Conservation (phyloP, 129 eudicot genomes). For the Escallonia herrerae region DNA sequence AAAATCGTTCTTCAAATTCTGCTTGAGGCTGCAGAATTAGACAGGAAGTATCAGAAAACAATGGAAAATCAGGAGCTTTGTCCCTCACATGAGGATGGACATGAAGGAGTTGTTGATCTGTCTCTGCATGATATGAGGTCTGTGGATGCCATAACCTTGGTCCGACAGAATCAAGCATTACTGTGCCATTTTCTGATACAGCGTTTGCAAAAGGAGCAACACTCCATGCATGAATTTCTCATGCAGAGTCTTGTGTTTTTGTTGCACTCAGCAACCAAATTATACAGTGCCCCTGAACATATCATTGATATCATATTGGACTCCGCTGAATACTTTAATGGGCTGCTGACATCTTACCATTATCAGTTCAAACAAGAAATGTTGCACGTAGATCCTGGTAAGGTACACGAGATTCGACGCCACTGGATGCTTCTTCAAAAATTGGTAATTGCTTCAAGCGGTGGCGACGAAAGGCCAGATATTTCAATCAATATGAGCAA, state of each 20-base stretch:
- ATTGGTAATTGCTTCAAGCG: slow-evolving; percentile 82
- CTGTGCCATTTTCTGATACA: slow-evolving; percentile 60
- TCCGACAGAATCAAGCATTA: slow-evolving; percentile 73
- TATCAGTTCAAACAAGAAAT: slow-evolving; percentile 52
- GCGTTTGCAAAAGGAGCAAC: slow-evolving; percentile 52
- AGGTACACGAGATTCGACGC: slow-evolving; percentile 60
- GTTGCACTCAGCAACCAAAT: slow-evolving; percentile 75
- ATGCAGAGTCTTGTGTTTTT: slow-evolving; percentile 76
- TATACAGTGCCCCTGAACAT: slow-evolving; percentile 63
- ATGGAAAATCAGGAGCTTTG: slow-evolving; percentile 19
- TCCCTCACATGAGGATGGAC: slow-evolving; percentile 32
- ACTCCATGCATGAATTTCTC: slow-evolving; percentile 78
- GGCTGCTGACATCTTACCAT: slow-evolving; percentile 44
- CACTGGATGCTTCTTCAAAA: slow-evolving; percentile 77
- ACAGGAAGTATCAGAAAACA: slow-evolving; percentile 35
- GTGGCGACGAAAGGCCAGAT: slow-evolving; percentile 42
- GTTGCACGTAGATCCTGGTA: slow-evolving; percentile 31
- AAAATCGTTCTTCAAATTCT: slow-evolving; percentile 71
- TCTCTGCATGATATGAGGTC: slow-evolving; percentile 40
- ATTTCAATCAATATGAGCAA: slow-evolving; percentile 20
- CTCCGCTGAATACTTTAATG: slow-evolving; percentile 59
- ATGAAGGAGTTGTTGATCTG: slow-evolving; percentile 45
- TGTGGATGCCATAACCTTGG: slow-evolving; percentile 80
- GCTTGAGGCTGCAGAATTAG: slow-evolving; percentile 90
- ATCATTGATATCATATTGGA: slow-evolving; percentile 67